A percentile compares a stretch with the other conserved stretches of the same genome.
phyloP scores from a whole-genome alignment of 2,329 filamentous ascomycete species.

The Talaromyces islandicus region DNA sequence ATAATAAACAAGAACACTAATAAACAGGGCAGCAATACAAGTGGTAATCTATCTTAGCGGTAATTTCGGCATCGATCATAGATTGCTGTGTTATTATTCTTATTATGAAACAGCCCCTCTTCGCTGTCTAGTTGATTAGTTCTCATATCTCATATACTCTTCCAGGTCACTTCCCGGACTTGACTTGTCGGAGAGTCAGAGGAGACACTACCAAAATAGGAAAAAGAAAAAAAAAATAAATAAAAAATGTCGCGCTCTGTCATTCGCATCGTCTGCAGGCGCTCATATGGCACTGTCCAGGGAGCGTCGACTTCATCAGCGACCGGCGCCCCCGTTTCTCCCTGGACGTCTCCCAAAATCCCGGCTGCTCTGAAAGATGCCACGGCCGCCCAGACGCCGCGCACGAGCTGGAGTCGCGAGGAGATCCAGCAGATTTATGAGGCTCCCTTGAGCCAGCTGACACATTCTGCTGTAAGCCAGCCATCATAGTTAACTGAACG shows the following conservation, averaged over 20 bases:
- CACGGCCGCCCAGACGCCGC: slow-evolving; percentile 39
- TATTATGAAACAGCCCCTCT: not conserved
- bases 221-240: too few species aligned
- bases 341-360: slow-evolving; percentile 23
- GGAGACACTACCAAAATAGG: too few species aligned
- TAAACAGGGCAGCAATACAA: not conserved
- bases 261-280: slow-evolving; percentile 20
- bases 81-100: not conserved
- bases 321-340: slow-evolving; percentile 16
- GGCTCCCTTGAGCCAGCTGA: slow-evolving; percentile 71
- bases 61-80: not conserved
- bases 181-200: not conserved
- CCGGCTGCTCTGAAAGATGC: slow-evolving; percentile 30
- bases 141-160: too few species aligned
- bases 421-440: slow-evolving; percentile 79
- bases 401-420: slow-evolving; percentile 73
- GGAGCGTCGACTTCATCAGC: slow-evolving; percentile 19
- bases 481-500: not conserved
- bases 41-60: not conserved
- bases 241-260: slow-evolving; percentile 18
- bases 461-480: slow-evolving; percentile 64
- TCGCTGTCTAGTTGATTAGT: not conserved
- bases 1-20: not conserved
- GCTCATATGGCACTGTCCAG: slow-evolving; percentile 37
- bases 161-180: too few species aligned